Conservation (phyloP, 192 early-diverging fungal genomes). For the Coemansia sp. region DNA sequence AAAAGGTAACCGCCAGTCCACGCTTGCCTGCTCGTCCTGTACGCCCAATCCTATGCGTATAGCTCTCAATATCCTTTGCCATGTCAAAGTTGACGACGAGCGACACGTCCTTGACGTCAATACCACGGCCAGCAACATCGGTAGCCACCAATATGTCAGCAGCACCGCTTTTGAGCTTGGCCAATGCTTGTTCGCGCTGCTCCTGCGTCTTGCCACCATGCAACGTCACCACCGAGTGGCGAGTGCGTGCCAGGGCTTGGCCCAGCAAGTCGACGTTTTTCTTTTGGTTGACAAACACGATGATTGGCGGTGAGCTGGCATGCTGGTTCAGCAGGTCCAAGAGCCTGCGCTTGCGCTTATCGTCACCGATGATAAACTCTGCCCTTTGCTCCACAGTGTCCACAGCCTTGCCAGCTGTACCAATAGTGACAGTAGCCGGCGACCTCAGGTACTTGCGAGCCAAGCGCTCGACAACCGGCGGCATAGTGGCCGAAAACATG, state of each 20-base stretch:
- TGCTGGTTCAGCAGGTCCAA: conserved; percentile 76
- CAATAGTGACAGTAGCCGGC: conserved; percentile 95
- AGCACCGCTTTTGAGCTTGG: conserved; percentile 76
- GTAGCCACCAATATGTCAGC: conserved; percentile 94
- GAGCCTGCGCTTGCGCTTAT: conserved; percentile 71
- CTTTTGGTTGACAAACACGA: conserved; percentile 99
- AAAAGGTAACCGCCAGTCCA: conserved; percentile 90
- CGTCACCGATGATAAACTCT: conserved; percentile 91
- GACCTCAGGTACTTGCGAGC: conserved; percentile 91
- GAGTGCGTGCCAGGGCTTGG: conserved; percentile 60
- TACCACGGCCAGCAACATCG: conserved; percentile 98
- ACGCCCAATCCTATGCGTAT: conserved; percentile 98
- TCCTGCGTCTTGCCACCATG: conserved; percentile 99
- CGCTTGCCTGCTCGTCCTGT: conserved; percentile 96
- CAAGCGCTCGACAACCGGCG: conserved; percentile 88
- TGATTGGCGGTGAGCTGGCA: conserved; percentile 73
- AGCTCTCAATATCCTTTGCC: conserved; percentile 98
- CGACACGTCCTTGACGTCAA: conserved; percentile 97
- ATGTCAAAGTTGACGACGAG: conserved; percentile 98
- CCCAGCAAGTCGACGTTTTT: conserved; percentile 85
- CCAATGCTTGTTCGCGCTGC: conserved; percentile 88
- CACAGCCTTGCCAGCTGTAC: conserved; percentile 94
- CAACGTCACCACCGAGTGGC: conserved; percentile 67
- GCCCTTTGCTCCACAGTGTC: conserved; percentile 95
- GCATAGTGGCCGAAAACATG: conserved; percentile 99